Evolutionary conservation across 108 stramenopile genomes (phyloP), one percentile per base, ranked within the genome.

Genomic region (Epithemia pelagica): DNA sequence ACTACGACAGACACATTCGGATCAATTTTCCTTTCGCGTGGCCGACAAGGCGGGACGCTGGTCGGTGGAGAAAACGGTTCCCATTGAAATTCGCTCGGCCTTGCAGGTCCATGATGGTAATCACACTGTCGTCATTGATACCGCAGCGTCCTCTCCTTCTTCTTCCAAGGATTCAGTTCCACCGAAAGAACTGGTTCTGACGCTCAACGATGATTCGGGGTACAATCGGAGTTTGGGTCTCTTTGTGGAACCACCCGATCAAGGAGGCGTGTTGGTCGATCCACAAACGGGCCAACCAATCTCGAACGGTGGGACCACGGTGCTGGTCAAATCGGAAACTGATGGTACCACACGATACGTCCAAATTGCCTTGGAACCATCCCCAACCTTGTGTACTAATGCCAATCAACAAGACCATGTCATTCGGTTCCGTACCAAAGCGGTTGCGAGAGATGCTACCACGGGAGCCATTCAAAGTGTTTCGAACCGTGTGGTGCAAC

Each of bases 11-110:
- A 15, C 18, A 10, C 56, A 67, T 0, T 22, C 61, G 8, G 80
- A 81, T 53, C 63, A 32, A 22, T 81, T 81, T 54, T 28, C 51
- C 1, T 81, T 81, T 61, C 75, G 75, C 29, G 80, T 74, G 8
- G 51, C 52, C n/a, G 80, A 81, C 52, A 51, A 61, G 7, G 25
- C 54, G 18, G 80, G 80, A 2, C 55, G 51, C 22, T 76, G 75
- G 80, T 81, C 80, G 24, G 54, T 24, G 0, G 72, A 73, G 62
- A 33, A 31, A 2, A 46, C 58, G 2, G 80, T 67, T 0, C 57
- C 30, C 0, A 70, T 81, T 28, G 61, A 68, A 54, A 32, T 72
- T 25, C 7, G 71, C 0, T 63, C 74, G 0, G 61, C 71, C 28
- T 19, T 66, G 54, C 3, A 2, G n/a, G 65, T 23, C 20, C n/a